These are phyloP conservation scores for Russula brevipes DNA, from an alignment of 768 basidiomycete species.

Conservation along the genomic window DNA sequence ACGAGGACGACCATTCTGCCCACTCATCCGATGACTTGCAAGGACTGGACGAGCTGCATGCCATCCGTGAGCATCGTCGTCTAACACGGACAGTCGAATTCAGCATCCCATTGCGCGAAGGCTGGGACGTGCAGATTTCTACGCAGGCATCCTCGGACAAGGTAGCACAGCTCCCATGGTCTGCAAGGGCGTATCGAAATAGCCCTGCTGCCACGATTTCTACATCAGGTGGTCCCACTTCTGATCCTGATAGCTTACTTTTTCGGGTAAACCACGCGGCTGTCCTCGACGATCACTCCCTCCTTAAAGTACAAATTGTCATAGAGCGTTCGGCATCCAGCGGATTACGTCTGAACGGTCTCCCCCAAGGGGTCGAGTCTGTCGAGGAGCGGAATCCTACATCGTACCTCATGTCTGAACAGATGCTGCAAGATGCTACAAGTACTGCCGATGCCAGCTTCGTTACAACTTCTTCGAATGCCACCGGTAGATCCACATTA, in stretches of 20 bases:
- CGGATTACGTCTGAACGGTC: conserved; percentile 82
- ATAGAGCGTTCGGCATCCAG: conserved; percentile 78
- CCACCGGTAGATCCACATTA: conserved; percentile 31
- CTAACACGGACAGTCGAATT: conserved; percentile 77
- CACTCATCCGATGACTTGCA: conserved; percentile 34
- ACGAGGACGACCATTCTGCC: conserved; percentile 44
- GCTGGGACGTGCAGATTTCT: conserved; percentile 84
- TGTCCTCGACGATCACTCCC: conserved; percentile 64
- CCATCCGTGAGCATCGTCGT: conserved; percentile 59
- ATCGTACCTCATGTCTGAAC: conserved; percentile 52
- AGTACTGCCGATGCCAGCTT: conserved; percentile 67
- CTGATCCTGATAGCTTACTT: conserved; percentile 47
- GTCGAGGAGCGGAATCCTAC: conserved; percentile 64
- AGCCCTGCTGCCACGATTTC: conserved; percentile 32
- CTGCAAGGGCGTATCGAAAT: conserved; percentile 51
- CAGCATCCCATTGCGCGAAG: conserved; percentile 64
- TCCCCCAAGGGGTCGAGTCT: conserved; percentile 61
- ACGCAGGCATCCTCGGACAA: conserved; percentile 69
- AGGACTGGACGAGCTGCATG: conserved; percentile 60
- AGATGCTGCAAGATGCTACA: conserved; percentile 67
- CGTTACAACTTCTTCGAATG: conserved; percentile 55
- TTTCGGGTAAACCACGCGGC: conserved; percentile 70
- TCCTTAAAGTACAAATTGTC: conserved; percentile 73
- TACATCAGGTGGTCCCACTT: conserved; percentile 30
- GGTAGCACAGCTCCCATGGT: conserved; percentile 72